These are phyloP conservation scores for Haplographium delicatum DNA, from an alignment of 495 filamentous ascomycete genomes.

Conservation along the genomic window DNA sequence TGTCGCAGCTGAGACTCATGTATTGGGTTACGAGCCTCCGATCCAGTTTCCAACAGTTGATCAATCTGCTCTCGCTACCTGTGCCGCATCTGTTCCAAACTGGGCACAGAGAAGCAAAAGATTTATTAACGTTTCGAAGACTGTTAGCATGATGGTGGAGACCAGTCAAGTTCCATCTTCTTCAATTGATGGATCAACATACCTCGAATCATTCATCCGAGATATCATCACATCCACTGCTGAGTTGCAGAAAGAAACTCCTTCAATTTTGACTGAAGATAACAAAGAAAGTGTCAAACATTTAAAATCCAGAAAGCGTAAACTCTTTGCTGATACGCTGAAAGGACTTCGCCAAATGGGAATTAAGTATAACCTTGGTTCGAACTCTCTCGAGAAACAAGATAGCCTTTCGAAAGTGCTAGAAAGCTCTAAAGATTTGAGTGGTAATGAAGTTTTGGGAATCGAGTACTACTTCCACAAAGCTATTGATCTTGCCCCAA, in stretches of 20 bases:
- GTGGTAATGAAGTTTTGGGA: constrained; percentile 27
- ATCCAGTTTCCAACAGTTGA: constrained; percentile 31
- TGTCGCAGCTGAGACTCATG: constrained; percentile 16
- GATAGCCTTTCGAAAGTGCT: constrained; percentile 63
- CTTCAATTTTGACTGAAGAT: constrained; percentile 67
- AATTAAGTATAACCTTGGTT: constrained; percentile 70
- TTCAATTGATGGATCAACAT: constrained; percentile 49
- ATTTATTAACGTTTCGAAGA: constrained; percentile 62
- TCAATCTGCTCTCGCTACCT: constrained; percentile 42
- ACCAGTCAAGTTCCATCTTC: constrained; percentile 46
- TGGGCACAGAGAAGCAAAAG: constrained; percentile 62
- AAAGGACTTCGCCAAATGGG: constrained; percentile 82
- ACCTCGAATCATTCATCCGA: constrained; percentile 60
- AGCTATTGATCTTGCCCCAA: constrained; percentile 62
- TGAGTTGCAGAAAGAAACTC: constrained; percentile 75
- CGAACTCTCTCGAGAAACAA: constrained; percentile 64
- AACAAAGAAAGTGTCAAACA: constrained; percentile 78
- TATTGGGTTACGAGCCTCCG: constrained; percentile 10
- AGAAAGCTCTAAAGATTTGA: constrained; percentile 39
- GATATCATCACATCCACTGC: constrained; percentile 63
- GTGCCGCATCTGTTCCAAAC: constrained; percentile 41
- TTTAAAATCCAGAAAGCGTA: constrained; percentile 85
- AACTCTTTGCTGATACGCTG: constrained; percentile 81
- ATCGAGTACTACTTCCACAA: constrained; percentile 75
- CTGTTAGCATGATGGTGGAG: constrained; percentile 57